phyloP scores from a whole-genome alignment of 208 protist species.

The Acanthamoeba healyi region DNA sequence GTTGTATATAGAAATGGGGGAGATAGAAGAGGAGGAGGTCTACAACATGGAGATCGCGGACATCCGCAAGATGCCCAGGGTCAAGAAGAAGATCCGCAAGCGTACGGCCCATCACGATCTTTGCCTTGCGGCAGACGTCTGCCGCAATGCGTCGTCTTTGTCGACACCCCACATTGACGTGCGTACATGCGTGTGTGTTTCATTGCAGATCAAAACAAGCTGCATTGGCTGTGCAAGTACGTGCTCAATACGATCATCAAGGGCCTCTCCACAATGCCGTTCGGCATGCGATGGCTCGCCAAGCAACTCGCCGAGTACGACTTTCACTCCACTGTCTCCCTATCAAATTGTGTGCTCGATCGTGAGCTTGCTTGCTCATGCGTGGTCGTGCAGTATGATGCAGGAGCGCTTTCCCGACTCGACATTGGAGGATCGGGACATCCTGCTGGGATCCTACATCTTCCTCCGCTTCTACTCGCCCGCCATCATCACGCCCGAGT shows the following conservation, averaged over 20 bases:
- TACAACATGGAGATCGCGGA: constrained; percentile 72
- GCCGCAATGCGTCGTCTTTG: too few relatives aligned
- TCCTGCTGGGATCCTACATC: constrained; percentile 53
- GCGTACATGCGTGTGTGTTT: background rate
- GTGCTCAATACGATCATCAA: constrained; percentile 65
- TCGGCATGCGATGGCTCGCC: constrained; percentile 71
- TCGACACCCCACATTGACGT: background rate
- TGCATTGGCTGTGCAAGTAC: constrained; percentile 62
- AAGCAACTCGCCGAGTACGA: constrained; percentile 65
- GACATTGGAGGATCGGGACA: constrained; percentile 53
- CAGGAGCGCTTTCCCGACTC: constrained; percentile 13
- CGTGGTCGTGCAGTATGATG: background rate
- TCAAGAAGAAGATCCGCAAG: constrained; percentile 67
- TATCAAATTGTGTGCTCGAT: background rate
- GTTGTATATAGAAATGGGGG: constrained; percentile 68
- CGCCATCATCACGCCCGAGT: constrained; percentile 65
- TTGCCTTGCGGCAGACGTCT: background rate
- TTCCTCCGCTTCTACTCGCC: constrained; percentile 73
- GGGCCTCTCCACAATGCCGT: constrained; percentile 57
- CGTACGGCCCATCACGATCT: background rate
- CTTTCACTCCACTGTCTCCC: background rate
- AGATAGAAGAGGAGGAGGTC: constrained; percentile 47
- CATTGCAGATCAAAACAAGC: constrained; percentile 49
- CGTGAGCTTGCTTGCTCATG: background rate
- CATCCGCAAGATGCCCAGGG: constrained; percentile 53